Conservation (phyloP, 2,329 filamentous ascomycete genomes). For the Pyricularia sp. region DNA sequence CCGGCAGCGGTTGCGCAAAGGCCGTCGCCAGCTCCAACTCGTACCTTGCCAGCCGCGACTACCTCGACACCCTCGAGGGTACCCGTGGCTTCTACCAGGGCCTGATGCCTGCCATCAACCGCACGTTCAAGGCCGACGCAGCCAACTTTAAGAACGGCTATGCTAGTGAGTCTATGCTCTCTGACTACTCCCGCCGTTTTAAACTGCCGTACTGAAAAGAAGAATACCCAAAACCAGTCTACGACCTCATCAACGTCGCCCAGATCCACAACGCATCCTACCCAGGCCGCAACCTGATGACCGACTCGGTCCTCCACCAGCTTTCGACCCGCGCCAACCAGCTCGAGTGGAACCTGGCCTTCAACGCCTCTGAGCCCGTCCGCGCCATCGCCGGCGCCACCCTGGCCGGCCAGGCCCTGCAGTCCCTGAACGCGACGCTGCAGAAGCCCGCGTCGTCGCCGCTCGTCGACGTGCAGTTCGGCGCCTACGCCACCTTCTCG, state of each 20-base stretch:
- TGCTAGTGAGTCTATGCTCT: slow-evolving; percentile 31
- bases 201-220: background rate
- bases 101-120: slow-evolving; percentile 41
- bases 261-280: slow-evolving; percentile 49
- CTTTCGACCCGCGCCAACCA: slow-evolving; percentile 61
- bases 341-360: slow-evolving; percentile 74
- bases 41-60: slow-evolving; percentile 37
- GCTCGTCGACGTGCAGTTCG: slow-evolving; percentile 41
- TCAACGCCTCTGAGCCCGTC: slow-evolving; percentile 58
- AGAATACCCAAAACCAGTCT: slow-evolving; percentile 26
- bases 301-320: slow-evolving; percentile 42
- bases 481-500: slow-evolving; percentile 48
- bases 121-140: slow-evolving; percentile 30
- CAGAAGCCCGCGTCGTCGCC: slow-evolving; percentile 15
- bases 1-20: slow-evolving; percentile 41
- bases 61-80: slow-evolving; percentile 26
- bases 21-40: slow-evolving; percentile 40
- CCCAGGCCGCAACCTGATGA: slow-evolving; percentile 45
- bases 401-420: slow-evolving; percentile 41
- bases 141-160: slow-evolving; percentile 48
- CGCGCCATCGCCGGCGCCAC: slow-evolving; percentile 45
- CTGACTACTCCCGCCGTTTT: too few relatives aligned
- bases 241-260: slow-evolving; percentile 46
- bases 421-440: slow-evolving; percentile 39
- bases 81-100: slow-evolving; percentile 47